Evolutionary conservation across 352 stramenopile genomes (phyloP), one percentile per base, ranked within the genome.

Genomic region (Pythium aphanidermatum): DNA sequence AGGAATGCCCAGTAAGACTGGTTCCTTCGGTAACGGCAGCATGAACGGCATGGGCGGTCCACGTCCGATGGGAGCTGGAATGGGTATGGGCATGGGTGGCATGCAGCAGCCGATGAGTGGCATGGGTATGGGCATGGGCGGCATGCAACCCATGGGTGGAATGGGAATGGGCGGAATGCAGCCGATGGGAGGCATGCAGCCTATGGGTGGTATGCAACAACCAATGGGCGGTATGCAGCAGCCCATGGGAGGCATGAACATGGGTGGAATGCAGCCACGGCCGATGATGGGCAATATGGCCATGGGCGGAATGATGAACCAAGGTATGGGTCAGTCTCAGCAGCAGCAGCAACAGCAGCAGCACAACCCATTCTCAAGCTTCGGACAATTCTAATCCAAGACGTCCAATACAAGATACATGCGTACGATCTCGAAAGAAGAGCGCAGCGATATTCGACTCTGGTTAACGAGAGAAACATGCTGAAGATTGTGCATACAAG

Each of bases 1-100:
- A 8, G 80, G 80, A 6, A 70, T 92, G 68, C 80, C 80, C 5
- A 87, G 55, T 58, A 87, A 83, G 50, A 70, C 67, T 5, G 46
- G 39, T 25, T 65, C 62, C 14, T 79, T 78, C 53, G 69, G 70
- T 44, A 57, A 52, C 20, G 55, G 41, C 35, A 58, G 60, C 27
- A 86, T 84, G 73, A 86, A 82, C 54, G 80, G 64, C 68, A 69
- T 61, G 49, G 48, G 46, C n/a, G 56, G 56, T 16, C 65, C 63
- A 25, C 59, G 47, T 5, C 33, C 35, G 24, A 45, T 50, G 43
- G 42, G 29, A 27, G 45, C 44, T 40, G 13, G 71, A 71, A 51
- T 53, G 60, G 55, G 52, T 43, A 77, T 77, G 61, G 56, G 47
- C n/a, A 76, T 74, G 64, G 60, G 60, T 35, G 61, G 51, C 33